A percentile compares a stretch with the other conserved stretches of the same genome.
Evolutionary conservation across 768 basidiomycete genomes (phyloP).

Genomic region (Baorangia bicolor): DNA sequence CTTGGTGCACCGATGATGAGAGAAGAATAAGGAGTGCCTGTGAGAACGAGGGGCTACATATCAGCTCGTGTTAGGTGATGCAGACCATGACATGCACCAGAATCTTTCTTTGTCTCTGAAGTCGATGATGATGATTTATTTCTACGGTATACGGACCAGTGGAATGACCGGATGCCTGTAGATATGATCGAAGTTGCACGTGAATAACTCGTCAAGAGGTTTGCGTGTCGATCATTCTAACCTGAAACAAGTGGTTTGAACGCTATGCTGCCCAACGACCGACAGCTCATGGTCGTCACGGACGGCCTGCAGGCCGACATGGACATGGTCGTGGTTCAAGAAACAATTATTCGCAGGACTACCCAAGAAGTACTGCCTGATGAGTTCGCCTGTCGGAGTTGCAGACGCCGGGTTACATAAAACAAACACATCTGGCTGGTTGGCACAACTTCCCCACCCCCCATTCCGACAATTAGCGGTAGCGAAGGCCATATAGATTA

Average conservation of each 20-base stretch:
- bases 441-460: too few species aligned
- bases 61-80: conserved; percentile 1
- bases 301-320: conserved; percentile 33
- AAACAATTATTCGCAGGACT: conserved; percentile 17
- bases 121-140: conserved; percentile 11
- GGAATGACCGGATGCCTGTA: conserved; percentile 32
- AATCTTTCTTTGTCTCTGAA: conserved; percentile 21
- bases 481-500: not conserved
- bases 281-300: conserved; percentile 21
- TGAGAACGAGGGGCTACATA: not conserved
- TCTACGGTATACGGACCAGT: conserved; percentile 29
- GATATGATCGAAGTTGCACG: not conserved
- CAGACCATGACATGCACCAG: conserved; percentile 21
- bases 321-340: conserved; percentile 30
- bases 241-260: conserved; percentile 26
- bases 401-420: conserved; percentile 27
- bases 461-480: too few species aligned
- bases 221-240: conserved; percentile 4
- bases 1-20: conserved; percentile 75
- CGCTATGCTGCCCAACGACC: conserved; percentile 16
- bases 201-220: conserved; percentile 1
- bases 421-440: not conserved
- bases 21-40: conserved; percentile 65
- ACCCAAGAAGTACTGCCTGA: not conserved
- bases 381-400: conserved; percentile 12